Percentiles rank a stretch among this genome's conserved stretches.
Evolutionary conservation across 2,329 filamentous ascomycete species (phyloP).

Genomic region (Talaromyces albobiverticillius): DNA sequence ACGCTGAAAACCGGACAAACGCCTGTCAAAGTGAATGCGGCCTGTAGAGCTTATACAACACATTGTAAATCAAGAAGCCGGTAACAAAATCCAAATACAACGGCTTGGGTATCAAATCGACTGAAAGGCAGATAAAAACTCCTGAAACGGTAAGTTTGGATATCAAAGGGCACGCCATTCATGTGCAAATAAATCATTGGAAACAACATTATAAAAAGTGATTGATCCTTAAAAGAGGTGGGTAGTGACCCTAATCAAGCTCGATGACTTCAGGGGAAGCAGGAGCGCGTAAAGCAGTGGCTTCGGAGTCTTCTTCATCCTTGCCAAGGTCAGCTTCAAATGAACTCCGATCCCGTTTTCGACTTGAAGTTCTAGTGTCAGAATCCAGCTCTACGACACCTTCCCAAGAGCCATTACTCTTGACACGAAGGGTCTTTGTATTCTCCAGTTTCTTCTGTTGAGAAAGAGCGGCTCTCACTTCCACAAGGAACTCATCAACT

Average conservation of each 20-base stretch:
- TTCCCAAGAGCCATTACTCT: slow-evolving; percentile 64
- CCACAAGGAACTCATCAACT: slow-evolving; percentile 70
- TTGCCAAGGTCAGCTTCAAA: slow-evolving; percentile 19
- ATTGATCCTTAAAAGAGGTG: too few species aligned
- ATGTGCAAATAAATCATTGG: not conserved
- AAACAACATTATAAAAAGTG: not conserved
- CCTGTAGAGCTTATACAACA: too few species aligned
- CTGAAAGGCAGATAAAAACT: not conserved
- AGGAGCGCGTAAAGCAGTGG: slow-evolving; percentile 1
- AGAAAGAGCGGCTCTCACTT: slow-evolving; percentile 58
- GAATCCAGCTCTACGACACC: slow-evolving; percentile 40
- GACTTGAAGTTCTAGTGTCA: slow-evolving; percentile 14
- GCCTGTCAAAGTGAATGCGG: too few species aligned
- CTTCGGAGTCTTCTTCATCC: not conserved
- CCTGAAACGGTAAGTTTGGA: not conserved
- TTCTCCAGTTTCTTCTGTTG: slow-evolving; percentile 47
- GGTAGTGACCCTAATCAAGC: slow-evolving; percentile 26
- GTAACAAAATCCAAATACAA: not conserved
- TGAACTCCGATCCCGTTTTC: slow-evolving; percentile 18
- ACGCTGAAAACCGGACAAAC: too few species aligned
- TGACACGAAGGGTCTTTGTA: slow-evolving; percentile 61
- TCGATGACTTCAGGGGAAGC: slow-evolving; percentile 20
- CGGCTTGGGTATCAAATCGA: slow-evolving; percentile 11
- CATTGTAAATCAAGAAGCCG: too few species aligned
- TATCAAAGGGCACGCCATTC: not conserved